Evolutionary conservation across 305 asterid genomes (phyloP).

Genomic region (Plantago coronopus): DNA sequence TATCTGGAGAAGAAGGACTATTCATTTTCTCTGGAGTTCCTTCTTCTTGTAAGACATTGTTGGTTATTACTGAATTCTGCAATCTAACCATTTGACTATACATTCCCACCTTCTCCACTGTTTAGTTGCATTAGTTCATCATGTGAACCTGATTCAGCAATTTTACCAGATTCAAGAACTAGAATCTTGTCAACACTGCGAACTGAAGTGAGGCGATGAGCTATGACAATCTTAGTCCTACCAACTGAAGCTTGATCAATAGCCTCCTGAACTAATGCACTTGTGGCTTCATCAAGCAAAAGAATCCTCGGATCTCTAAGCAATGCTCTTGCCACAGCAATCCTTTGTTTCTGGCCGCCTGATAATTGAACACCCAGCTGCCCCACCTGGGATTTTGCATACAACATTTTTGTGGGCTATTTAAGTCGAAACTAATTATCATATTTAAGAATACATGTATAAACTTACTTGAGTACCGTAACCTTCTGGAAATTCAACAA

Average conservation of each 20-base stretch:
- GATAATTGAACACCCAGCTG: constrained; percentile 60
- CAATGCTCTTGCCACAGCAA: constrained; percentile 65
- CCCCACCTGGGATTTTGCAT: constrained; percentile 46
- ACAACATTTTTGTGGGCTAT: no score
- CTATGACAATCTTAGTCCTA: constrained; percentile 48
- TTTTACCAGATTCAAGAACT: constrained; percentile 54
- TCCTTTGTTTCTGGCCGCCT: constrained; percentile 64
- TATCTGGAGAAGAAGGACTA: constrained; percentile 34
- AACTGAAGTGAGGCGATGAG: constrained; percentile 58
- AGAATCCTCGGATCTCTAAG: constrained; percentile 54
- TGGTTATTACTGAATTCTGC: constrained; percentile 28
- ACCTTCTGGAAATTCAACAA: constrained; percentile 44
- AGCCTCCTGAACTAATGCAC: constrained; percentile 65
- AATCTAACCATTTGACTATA: constrained; percentile 40
- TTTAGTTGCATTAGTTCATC: constrained; percentile 42
- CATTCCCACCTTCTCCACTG: constrained; percentile 40
- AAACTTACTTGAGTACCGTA: constrained; percentile 53
- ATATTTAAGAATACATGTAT: no score
- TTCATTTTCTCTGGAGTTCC: constrained; percentile 19
- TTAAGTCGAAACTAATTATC: no score
- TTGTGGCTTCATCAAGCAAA: constrained; percentile 69
- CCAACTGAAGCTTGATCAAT: constrained; percentile 48
- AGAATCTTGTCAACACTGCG: constrained; percentile 40
- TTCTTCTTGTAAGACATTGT: constrained; percentile 18
- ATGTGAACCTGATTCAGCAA: constrained; percentile 49